Evolutionary conservation across 2,329 filamentous ascomycete species (phyloP).

Genomic region (Scytalidium lignicola): DNA sequence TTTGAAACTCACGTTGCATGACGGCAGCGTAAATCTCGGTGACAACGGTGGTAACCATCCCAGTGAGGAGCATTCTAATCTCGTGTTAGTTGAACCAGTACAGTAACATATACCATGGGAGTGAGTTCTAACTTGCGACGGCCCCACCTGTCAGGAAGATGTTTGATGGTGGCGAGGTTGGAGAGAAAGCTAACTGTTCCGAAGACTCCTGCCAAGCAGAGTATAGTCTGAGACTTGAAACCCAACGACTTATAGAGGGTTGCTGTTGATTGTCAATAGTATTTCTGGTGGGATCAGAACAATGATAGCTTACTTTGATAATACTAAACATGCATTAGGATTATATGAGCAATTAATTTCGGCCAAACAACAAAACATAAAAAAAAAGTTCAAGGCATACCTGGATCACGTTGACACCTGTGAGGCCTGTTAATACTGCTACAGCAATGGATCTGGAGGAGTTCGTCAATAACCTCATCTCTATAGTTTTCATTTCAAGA

Average conservation of each 20-base stretch:
- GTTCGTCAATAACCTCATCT: constrained; percentile 9
- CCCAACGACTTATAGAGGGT: constrained; percentile 49
- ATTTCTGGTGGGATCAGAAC: neutral
- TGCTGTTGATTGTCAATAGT: constrained; percentile 27
- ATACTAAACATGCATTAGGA: constrained; percentile 17
- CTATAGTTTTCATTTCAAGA: too few species aligned
- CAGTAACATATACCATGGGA: neutral
- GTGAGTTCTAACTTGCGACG: constrained; percentile 42
- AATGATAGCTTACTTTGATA: constrained; percentile 20
- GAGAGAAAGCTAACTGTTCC: constrained; percentile 45
- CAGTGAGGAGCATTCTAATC: constrained; percentile 47
- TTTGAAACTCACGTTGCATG: constrained; percentile 51
- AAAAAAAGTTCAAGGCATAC: constrained; percentile 16
- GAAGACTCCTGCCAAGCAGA: constrained; percentile 48
- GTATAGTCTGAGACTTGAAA: constrained; percentile 41
- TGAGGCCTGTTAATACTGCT: constrained; percentile 51
- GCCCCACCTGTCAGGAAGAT: constrained; percentile 51
- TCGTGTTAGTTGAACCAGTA: constrained; percentile 24
- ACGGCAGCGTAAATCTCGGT: constrained; percentile 53
- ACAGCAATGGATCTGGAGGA: constrained; percentile 40
- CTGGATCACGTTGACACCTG: constrained; percentile 52
- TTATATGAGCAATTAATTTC: neutral
- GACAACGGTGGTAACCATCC: constrained; percentile 43
- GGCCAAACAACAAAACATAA: too few species aligned
- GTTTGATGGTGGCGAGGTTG: constrained; percentile 46